Base-by-base conservation (phyloP, 2,329 filamentous ascomycete genomes). In the Hypoxylon sp. region DNA sequence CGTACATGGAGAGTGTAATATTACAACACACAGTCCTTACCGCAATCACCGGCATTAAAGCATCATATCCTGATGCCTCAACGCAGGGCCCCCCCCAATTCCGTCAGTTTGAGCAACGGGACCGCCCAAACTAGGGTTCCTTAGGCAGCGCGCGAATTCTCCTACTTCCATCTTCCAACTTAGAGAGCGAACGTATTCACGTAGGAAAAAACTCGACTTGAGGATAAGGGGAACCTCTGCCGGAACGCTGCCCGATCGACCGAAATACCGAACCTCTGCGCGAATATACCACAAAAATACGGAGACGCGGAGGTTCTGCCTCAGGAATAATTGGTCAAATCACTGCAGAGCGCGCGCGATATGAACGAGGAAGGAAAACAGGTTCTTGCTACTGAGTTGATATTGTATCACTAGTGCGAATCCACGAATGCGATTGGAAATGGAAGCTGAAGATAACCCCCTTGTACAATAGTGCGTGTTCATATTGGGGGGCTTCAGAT, bases 21-120 rank as follows among this genome's bases (percentile, higher is more conserved):
- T 63, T 70, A 70, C 60, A 58, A 57, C 58, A 56, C 26, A 71
- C 70, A 68, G 70, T 72, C 70, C 63, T 70, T 71, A 71, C 69
- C 68, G 68, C 63, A 62, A 47, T 22, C 52, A 61, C 65, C 52
- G 47, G 53, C 54, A 65, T 64, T 59, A 64, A 39, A 37, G 35
- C 53, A 62, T 51, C 61, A 47, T 62, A 47, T 62, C 58, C 29
- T 26, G 42, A 52, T 61, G 52, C 56, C 42, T 42, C 51, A 33
- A 44, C 39, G 53, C 44, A 54, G 24, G 52, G n/a, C n/a, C 51
- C 42, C 55, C 6, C 46, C 13, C 17, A 29, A 24, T 35, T 42
- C 42, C 42, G 29, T 58, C 46, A 51, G 44, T 47, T 37, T 60
- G 52, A 58, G 57, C 47, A 62, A 42, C 9, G 17, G 39, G 17